Conservation (phyloP, 2,329 filamentous ascomycete species). For the Tolypocladium endophyticum region DNA sequence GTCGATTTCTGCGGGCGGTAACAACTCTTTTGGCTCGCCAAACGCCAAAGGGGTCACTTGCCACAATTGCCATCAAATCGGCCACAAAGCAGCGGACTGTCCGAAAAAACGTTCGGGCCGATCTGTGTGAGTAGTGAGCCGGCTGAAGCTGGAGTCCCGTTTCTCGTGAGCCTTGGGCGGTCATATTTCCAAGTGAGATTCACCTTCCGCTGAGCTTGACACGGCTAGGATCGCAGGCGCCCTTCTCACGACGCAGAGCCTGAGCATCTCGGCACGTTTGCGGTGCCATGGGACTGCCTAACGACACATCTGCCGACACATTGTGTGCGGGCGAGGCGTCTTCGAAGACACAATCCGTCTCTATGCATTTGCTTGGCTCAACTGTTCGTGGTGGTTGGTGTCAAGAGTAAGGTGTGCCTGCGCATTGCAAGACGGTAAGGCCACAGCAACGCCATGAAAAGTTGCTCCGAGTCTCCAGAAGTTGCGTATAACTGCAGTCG, state of each 20-base stretch:
- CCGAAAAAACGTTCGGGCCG: constrained; percentile 20
- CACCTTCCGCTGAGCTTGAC: neutral
- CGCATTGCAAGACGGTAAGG: neutral
- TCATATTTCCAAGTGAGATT: neutral
- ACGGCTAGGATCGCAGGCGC: neutral
- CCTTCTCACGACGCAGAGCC: neutral
- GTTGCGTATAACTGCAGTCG: neutral
- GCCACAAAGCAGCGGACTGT: constrained; percentile 50
- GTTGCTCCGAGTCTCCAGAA: neutral
- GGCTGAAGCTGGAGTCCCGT: too few species aligned
- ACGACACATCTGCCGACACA: neutral
- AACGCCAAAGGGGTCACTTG: constrained; percentile 31
- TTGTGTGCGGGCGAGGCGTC: neutral
- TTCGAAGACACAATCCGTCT: neutral
- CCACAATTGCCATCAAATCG: constrained; percentile 49
- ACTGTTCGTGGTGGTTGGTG: neutral
- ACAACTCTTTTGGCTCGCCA: constrained; percentile 9
- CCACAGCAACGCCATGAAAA: neutral
- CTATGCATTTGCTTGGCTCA: neutral
- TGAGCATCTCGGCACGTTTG: neutral
- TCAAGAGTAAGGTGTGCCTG: neutral
- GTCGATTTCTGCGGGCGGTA: constrained; percentile 44
- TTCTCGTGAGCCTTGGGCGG: neutral
- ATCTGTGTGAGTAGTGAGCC: neutral
- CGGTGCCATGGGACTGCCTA: neutral